Conservation (phyloP, 345 rosid genomes). For the Mercurialis annua region DNA sequence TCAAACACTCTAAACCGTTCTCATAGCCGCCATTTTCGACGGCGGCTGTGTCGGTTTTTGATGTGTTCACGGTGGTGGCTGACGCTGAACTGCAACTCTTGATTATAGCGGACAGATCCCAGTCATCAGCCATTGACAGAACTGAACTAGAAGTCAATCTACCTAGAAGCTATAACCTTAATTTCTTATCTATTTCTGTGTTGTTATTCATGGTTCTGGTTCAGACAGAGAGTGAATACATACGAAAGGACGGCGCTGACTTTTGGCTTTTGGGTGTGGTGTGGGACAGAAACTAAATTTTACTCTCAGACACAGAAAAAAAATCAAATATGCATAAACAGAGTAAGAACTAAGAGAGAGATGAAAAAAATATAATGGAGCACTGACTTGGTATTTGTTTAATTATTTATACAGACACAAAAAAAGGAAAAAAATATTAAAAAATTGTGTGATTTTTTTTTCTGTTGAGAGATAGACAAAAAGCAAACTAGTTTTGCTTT, state of each 20-base stretch:
- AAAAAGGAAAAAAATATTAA: no score
- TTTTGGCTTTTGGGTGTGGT: conserved; percentile 24
- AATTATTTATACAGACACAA: conserved; percentile 46
- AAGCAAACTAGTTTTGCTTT: conserved; percentile 26
- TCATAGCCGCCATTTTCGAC: background rate
- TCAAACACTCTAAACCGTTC: conserved; percentile 38
- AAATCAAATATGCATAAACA: background rate
- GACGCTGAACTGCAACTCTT: conserved; percentile 64
- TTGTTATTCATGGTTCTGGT: background rate
- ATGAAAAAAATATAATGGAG: conserved; percentile 30
- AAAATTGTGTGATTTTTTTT: background rate
- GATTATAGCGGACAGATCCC: conserved; percentile 86
- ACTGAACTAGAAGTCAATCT: conserved; percentile 8
- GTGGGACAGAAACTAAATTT: conserved; percentile 13
- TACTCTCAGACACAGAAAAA: conserved; percentile 7
- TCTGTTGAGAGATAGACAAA: background rate
- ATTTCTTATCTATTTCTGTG: background rate
- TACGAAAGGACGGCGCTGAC: conserved; percentile 74
- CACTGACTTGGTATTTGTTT: conserved; percentile 43
- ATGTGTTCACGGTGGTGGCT: conserved; percentile 18
- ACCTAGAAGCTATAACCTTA: conserved; percentile 22
- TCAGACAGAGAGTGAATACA: conserved; percentile 30
- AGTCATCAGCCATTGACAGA: conserved; percentile 47
- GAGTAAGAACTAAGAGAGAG: conserved; percentile 32
- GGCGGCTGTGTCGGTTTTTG: background rate